phyloP scores from a whole-genome alignment of 352 stramenopile genomes.

The Pythium folliculosum region DNA sequence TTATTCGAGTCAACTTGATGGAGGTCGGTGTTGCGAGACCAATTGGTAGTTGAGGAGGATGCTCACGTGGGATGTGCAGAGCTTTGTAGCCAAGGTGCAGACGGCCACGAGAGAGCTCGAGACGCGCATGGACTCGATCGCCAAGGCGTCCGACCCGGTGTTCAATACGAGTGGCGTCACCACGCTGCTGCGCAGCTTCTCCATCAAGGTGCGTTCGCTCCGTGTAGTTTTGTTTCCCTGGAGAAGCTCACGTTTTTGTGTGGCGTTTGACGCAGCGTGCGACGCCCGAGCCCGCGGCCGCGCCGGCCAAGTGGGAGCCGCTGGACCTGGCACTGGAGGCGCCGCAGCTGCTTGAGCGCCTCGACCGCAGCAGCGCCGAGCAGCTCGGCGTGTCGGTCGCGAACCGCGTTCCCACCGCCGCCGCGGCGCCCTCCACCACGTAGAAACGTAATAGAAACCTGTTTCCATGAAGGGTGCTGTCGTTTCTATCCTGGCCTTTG shows the following conservation, averaged over 20 bases:
- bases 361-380: slow-evolving; percentile 56
- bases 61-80: slow-evolving; percentile 29
- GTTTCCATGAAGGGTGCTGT: slow-evolving; percentile 14
- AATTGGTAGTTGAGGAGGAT: too few relatives aligned
- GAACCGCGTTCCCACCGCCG: slow-evolving; percentile 17
- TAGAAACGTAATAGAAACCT: slow-evolving; percentile 22
- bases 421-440: not conserved
- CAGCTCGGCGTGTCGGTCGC: slow-evolving; percentile 66
- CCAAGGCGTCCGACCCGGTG: slow-evolving; percentile 51
- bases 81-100: slow-evolving; percentile 60
- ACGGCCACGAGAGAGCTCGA: slow-evolving; percentile 64
- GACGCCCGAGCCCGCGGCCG: slow-evolving; percentile 26
- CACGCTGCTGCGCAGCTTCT: slow-evolving; percentile 64
- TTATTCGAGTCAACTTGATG: slow-evolving; percentile 72
- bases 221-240: too few relatives aligned
- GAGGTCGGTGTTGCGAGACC: slow-evolving; percentile 46
- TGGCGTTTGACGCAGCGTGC: slow-evolving; percentile 30
- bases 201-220: slow-evolving; percentile 51
- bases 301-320: slow-evolving; percentile 57
- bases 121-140: slow-evolving; percentile 57
- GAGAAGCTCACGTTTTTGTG: too few relatives aligned
- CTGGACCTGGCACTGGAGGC: slow-evolving; percentile 61
- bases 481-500: slow-evolving; percentile 24
- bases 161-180: slow-evolving; percentile 61
- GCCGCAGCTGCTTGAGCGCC: slow-evolving; percentile 46